phyloP scores from a whole-genome alignment of 331 rosid genomes.

The Acacia concinna region DNA sequence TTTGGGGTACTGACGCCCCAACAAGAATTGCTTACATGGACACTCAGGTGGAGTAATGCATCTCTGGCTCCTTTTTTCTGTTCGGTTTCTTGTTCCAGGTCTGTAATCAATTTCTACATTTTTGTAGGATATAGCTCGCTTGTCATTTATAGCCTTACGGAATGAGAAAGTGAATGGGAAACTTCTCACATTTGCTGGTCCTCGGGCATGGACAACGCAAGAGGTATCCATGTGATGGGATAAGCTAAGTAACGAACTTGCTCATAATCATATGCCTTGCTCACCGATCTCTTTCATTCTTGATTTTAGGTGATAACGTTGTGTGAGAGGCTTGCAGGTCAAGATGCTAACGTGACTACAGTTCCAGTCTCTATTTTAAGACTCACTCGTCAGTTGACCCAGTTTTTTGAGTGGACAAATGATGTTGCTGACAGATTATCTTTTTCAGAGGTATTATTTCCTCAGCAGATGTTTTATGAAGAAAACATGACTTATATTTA shows the following conservation, averaged over 20 bases:
- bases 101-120: constrained; percentile 6
- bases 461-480: not conserved
- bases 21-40: constrained; percentile 99
- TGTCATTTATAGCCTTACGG: constrained; percentile 77
- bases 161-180: constrained; percentile 77
- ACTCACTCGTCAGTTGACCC: constrained; percentile 82
- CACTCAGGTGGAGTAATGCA: constrained; percentile 59
- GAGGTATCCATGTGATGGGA: constrained; percentile 49
- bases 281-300: constrained; percentile 5
- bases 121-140: constrained; percentile 83
- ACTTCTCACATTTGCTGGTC: constrained; percentile 93
- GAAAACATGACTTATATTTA: not conserved
- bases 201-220: constrained; percentile 98
- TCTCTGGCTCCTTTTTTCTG: not conserved
- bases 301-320: constrained; percentile 73
- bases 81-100: not conserved
- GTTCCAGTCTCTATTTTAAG: constrained; percentile 92
- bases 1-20: constrained; percentile 99
- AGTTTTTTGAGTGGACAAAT: constrained; percentile 89
- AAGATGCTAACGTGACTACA: constrained; percentile 91
- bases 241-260: not conserved
- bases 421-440: constrained; percentile 98
- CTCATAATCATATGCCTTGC: not conserved
- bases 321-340: constrained; percentile 99
- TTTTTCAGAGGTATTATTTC: constrained; percentile 74